Evolutionary conservation across 129 eudicot species (phyloP).

Genomic region (Apium graveolens): DNA sequence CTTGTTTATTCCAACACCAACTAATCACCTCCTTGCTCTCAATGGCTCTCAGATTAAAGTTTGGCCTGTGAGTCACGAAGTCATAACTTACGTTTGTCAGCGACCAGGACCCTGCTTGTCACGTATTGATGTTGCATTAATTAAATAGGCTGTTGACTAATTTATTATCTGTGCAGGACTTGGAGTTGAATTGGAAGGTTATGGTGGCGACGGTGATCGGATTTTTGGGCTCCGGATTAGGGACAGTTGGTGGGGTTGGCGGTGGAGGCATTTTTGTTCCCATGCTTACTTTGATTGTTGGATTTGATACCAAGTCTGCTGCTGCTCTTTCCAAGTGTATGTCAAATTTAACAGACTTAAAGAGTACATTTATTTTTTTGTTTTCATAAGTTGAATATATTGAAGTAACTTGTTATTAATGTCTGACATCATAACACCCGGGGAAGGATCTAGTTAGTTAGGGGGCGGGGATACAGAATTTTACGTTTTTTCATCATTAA

Average conservation of each 20-base stretch:
- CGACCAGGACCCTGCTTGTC: too few relatives aligned
- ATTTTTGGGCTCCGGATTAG: slow-evolving; percentile 85
- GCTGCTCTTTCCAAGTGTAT: slow-evolving; percentile 97
- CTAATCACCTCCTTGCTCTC: neutral
- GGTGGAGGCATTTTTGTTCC: slow-evolving; percentile 99
- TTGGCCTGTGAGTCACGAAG: slow-evolving; percentile 71
- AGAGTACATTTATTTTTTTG: neutral
- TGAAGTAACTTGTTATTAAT: neutral
- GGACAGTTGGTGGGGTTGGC: slow-evolving; percentile 96
- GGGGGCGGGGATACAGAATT: too few relatives aligned
- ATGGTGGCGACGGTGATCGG: slow-evolving; percentile 75
- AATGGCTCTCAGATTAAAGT: slow-evolving; percentile 31
- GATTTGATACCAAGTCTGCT: slow-evolving; percentile 94
- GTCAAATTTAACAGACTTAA: neutral
- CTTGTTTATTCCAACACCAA: slow-evolving; percentile 25
- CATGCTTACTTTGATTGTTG: slow-evolving; percentile 74
- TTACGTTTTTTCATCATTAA: too few relatives aligned
- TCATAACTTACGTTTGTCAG: neutral
- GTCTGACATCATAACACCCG: too few relatives aligned
- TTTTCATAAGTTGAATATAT: too few relatives aligned
- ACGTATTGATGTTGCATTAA: too few relatives aligned
- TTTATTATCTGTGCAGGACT: slow-evolving; percentile 31
- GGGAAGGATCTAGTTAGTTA: too few relatives aligned
- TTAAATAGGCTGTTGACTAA: neutral
- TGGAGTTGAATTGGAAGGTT: slow-evolving; percentile 77